phyloP scores from a whole-genome alignment of 1,139 yeast species.

The Yamadazyma kanchanaburiensis region DNA sequence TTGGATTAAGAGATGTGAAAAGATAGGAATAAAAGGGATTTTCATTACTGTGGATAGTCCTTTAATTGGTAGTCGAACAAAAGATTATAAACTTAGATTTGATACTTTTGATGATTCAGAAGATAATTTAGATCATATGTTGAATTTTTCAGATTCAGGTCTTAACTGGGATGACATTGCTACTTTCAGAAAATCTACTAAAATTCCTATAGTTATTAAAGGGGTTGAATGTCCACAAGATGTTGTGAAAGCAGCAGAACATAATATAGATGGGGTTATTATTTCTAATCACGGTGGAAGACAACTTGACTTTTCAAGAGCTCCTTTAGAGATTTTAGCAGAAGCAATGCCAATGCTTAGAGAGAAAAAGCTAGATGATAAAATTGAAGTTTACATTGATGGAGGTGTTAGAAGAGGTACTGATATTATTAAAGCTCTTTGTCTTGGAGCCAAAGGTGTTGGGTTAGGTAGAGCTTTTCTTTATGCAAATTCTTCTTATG shows the following conservation, averaged over 20 bases:
- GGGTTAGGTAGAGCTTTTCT: constrained; percentile 51
- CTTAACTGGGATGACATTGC: constrained; percentile 19
- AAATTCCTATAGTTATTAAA: constrained; percentile 40
- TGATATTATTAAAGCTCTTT: constrained; percentile 53
- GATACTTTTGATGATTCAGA: constrained; percentile 9
- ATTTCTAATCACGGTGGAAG: constrained; percentile 58
- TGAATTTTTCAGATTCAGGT: constrained; percentile 10
- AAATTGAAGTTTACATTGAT: constrained; percentile 45
- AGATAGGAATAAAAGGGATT: constrained; percentile 21
- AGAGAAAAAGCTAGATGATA: constrained; percentile 26
- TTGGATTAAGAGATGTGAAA: constrained; percentile 17
- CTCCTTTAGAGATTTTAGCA: constrained; percentile 47
- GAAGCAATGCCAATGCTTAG: constrained; percentile 41
- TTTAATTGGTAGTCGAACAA: constrained; percentile 22
- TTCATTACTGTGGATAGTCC: constrained; percentile 29
- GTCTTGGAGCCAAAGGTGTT: constrained; percentile 55
- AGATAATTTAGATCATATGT: constrained; percentile 7
- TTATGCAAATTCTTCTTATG: constrained; percentile 49
- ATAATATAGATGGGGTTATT: constrained; percentile 45
- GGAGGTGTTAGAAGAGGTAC: constrained; percentile 56
- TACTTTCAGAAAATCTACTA: constrained; percentile 17
- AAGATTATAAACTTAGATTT: constrained; percentile 19
- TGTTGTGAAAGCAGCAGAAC: constrained; percentile 42
- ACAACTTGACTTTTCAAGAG: constrained; percentile 46
- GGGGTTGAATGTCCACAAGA: constrained; percentile 53